These are phyloP conservation scores for Dichotomopilus funicola DNA, from an alignment of 2,329 filamentous ascomycete species.

Conservation along the genomic window DNA sequence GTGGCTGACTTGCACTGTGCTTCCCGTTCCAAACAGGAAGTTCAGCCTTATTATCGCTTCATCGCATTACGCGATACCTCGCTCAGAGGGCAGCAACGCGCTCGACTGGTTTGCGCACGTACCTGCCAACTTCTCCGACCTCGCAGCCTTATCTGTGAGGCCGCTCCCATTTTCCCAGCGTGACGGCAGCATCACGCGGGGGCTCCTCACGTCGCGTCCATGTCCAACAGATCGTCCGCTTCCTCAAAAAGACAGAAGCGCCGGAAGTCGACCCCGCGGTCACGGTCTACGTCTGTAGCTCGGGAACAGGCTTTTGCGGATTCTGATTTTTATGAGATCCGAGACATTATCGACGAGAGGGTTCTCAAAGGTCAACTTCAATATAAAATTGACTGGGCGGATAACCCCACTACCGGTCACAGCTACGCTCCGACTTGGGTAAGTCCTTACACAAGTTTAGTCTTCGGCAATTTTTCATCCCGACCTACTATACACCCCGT, in stretches of 20 bases:
- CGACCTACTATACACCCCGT: neutral
- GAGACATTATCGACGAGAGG: slow-evolving; percentile 35
- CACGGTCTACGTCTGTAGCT: neutral
- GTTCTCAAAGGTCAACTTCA: slow-evolving; percentile 25
- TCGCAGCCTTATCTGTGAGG: no score
- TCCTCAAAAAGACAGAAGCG: slow-evolving; percentile 7
- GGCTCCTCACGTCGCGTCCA: slow-evolving; percentile 1
- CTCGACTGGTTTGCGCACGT: no score
- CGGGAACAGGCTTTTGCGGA: slow-evolving; percentile 3
- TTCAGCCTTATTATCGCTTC: no score
- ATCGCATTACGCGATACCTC: no score
- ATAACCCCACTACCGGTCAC: slow-evolving; percentile 43
- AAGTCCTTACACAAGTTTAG: slow-evolving; percentile 10
- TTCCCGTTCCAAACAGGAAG: no score
- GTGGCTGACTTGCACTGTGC: no score
- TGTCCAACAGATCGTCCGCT: neutral
- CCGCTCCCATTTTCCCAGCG: no score
- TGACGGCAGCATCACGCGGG: no score
- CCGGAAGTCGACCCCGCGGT: slow-evolving; percentile 4
- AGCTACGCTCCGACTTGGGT: slow-evolving; percentile 48
- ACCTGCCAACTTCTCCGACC: no score
- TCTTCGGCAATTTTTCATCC: slow-evolving; percentile 1
- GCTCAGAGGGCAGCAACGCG: no score
- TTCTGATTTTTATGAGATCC: slow-evolving; percentile 26
- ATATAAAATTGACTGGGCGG: slow-evolving; percentile 54